phyloP scores from a whole-genome alignment of 2,329 filamentous ascomycete genomes.

The Fusarium verticillioides region DNA sequence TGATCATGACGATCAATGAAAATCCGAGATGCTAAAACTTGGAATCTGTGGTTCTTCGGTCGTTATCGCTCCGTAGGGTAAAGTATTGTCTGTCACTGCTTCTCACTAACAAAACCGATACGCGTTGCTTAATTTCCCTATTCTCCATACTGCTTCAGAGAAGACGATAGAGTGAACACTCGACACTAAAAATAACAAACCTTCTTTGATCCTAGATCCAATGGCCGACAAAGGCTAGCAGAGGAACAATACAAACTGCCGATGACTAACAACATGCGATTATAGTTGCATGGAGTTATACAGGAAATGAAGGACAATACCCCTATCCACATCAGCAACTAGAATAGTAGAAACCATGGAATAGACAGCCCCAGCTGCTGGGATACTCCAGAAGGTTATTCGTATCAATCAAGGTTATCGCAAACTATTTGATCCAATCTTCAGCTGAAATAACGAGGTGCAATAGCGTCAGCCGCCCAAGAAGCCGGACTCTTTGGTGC shows the following conservation, averaged over 20 bases:
- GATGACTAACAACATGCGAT: slow-evolving; percentile 4
- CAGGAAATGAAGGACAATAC: slow-evolving; percentile 8
- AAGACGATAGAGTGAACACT: not conserved
- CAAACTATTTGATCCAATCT: not conserved
- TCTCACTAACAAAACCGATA: not conserved
- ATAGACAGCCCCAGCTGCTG: not conserved
- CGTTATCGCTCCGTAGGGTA: not conserved
- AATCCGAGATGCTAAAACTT: not conserved
- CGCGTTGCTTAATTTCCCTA: slow-evolving; percentile 9
- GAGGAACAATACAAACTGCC: not conserved
- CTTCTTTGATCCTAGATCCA: not conserved
- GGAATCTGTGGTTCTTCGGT: slow-evolving; percentile 4
- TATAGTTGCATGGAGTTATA: not conserved
- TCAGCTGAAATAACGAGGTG: slow-evolving; percentile 11
- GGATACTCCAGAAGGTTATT: not conserved
- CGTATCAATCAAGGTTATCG: slow-evolving; percentile 6
- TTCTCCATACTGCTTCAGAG: not conserved
- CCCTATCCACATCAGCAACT: not conserved
- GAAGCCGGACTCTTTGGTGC: slow-evolving; percentile 20
- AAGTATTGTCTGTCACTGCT: not conserved
- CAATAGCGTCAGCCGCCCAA: not conserved
- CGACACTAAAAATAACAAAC: slow-evolving; percentile 23
- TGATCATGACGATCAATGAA: slow-evolving; percentile 9
- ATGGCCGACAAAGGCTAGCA: not conserved
- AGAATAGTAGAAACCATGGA: not conserved